phyloP scores from a whole-genome alignment of 331 rosid species.

The Rosa hybrid region DNA sequence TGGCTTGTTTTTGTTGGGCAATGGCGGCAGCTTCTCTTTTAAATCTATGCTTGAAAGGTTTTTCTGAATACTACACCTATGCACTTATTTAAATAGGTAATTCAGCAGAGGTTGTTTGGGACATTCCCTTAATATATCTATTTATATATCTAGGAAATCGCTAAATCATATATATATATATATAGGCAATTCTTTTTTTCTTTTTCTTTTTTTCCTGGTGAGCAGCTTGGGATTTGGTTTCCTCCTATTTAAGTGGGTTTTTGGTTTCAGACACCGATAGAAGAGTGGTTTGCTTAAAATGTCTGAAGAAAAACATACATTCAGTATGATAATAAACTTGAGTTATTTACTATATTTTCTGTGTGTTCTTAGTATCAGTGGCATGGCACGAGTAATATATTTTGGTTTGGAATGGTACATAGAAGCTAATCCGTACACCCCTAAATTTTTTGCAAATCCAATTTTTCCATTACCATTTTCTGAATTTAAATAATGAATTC shows the following conservation, averaged over 20 bases:
- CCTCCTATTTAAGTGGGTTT: constrained; percentile 12
- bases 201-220: neutral
- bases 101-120: constrained; percentile 36
- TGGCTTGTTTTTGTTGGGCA: constrained; percentile 53
- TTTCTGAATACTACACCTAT: constrained; percentile 43
- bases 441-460: neutral
- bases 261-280: constrained; percentile 10
- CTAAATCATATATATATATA: constrained; percentile 11
- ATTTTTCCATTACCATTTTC: neutral
- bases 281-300: constrained; percentile 14
- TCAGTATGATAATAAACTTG: neutral
- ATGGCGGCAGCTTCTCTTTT: constrained; percentile 36
- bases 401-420: neutral
- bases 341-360: neutral
- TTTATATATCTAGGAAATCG: neutral
- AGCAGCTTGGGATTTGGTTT: constrained; percentile 19
- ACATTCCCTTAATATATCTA: constrained; percentile 37
- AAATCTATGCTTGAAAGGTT: constrained; percentile 38
- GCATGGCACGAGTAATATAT: neutral
- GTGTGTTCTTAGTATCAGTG: neutral
- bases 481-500: too few relatives aligned
- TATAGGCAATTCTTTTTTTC: constrained; percentile 21
- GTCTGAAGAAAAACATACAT: neutral
- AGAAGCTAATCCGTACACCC: neutral
- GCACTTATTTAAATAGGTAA: constrained; percentile 33